Evolutionary conservation across 345 rosid genomes (phyloP), one percentile per base, ranked within the genome.

Genomic region (Sonneratia caseolaris): DNA sequence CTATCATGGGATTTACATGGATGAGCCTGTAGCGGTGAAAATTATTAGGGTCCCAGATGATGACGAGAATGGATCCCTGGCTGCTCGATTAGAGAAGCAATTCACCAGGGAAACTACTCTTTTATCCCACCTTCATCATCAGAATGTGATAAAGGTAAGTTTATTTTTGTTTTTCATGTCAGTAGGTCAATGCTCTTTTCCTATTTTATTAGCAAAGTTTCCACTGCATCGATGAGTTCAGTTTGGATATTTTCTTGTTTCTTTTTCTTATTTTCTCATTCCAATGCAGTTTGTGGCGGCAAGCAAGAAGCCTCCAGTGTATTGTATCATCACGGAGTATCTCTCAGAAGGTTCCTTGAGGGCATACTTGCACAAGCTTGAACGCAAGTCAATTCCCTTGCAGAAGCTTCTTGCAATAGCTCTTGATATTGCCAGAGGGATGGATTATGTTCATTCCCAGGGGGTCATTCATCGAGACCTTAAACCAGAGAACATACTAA

Each of bases 401-500:
- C 75, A 79, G 75, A 89, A 87, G 75, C 78, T 91, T 68, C 81
- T 88, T 70, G 78, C 82, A 22, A 76, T 89, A 74, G 93, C 93
- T 72, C 80, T 90, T 21, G 98, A 92, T 69, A 81, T 95, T 74
- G 97, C 99, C 68, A 88, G 78, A 40, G 99, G 97, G 67, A 91
- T 96, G 98, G 95, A 89, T 62, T 96, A 88, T 73, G 86, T 96
- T 57, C 99, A 96, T 75, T 90, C 97, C 45, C 89, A 83, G 61
- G 94, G 86, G 66, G 74, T 96, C 78, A 91, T 92, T 71, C 99
- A 96, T 72, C 91, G 99, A 12, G 99, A 96, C 84, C 97, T 96
- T 76, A 96, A 96, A 82, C 99, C 99, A 0, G 99, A 96, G 75
- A 96, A 96, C 71, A 74, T 96, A 70, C 91, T 96, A 56, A 84